phyloP scores from a whole-genome alignment of 1,284 basidiomycete genomes.

The Rhodotorula sp. region DNA sequence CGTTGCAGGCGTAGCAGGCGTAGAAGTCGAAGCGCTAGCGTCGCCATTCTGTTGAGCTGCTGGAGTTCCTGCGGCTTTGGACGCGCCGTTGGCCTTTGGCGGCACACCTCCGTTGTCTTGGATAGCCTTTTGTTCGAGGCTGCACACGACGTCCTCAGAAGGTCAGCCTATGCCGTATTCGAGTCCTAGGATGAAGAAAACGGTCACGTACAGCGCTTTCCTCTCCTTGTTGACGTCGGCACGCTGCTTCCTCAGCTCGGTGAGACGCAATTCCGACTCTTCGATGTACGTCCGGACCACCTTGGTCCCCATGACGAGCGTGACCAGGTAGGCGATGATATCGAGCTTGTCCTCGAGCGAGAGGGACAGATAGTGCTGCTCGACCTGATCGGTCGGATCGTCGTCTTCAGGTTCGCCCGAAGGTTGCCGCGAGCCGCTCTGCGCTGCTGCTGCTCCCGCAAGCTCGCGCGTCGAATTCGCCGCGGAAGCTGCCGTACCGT shows the following conservation, averaged over 20 bases:
- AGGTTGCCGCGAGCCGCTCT: not conserved
- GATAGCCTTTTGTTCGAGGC: slow-evolving; percentile 68
- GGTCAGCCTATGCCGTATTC: not conserved
- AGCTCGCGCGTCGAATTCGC: not conserved
- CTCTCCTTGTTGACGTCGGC: slow-evolving; percentile 86
- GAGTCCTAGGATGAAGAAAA: not conserved
- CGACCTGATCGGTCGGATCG: slow-evolving; percentile 50
- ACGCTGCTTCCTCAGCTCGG: slow-evolving; percentile 89
- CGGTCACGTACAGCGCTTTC: slow-evolving; percentile 70
- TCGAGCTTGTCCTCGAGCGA: slow-evolving; percentile 75
- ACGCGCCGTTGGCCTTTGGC: not conserved
- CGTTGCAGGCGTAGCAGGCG: too few relatives aligned
- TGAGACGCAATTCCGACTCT: slow-evolving; percentile 79
- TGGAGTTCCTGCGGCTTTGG: not conserved
- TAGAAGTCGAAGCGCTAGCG: not conserved
- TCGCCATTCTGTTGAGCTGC: not conserved
- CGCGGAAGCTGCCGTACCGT: not conserved
- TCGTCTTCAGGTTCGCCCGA: slow-evolving; percentile 18
- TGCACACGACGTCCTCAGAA: slow-evolving; percentile 45
- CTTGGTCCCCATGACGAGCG: slow-evolving; percentile 85
- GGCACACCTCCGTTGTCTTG: slow-evolving; percentile 54
- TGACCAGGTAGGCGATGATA: slow-evolving; percentile 82
- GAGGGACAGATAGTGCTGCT: slow-evolving; percentile 70
- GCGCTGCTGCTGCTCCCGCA: not conserved
- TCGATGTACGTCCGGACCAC: slow-evolving; percentile 85